These are phyloP conservation scores for Grigorovia humatica DNA, from an alignment of 805 yeast genomes.

Conservation along the genomic window DNA sequence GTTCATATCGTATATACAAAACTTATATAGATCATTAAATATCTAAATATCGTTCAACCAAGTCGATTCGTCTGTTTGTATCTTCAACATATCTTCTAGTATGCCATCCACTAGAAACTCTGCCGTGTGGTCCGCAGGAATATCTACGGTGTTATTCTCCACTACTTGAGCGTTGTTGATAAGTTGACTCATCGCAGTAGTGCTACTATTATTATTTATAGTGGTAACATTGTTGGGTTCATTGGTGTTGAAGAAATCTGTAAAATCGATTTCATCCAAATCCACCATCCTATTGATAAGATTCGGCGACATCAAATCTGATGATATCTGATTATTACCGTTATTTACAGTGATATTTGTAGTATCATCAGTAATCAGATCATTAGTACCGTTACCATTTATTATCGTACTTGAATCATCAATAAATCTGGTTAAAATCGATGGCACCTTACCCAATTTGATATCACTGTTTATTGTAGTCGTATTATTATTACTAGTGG, in stretches of 20 bases:
- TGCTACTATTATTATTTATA: neutral
- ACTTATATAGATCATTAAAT: too few species aligned
- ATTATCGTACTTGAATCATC: neutral
- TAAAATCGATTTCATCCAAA: conserved; percentile 29
- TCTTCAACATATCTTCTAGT: neutral
- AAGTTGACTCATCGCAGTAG: neutral
- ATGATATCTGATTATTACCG: too few species aligned
- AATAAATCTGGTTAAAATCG: neutral
- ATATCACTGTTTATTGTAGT: neutral
- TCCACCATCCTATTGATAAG: conserved; percentile 4
- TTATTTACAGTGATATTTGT: too few species aligned
- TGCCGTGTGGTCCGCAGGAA: neutral
- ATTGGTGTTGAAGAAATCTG: conserved; percentile 24
- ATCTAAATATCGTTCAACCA: neutral
- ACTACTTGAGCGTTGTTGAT: neutral
- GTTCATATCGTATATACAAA: too few species aligned
- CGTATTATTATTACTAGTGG: neutral
- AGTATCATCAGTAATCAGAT: neutral
- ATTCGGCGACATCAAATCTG: neutral
- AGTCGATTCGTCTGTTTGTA: neutral
- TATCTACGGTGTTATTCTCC: neutral
- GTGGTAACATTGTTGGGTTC: neutral
- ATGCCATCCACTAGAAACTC: neutral
- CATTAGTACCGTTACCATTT: too few species aligned
- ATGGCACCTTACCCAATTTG: neutral